phyloP scores from a whole-genome alignment of 805 yeast genomes.

The Lipomyces sp. region DNA sequence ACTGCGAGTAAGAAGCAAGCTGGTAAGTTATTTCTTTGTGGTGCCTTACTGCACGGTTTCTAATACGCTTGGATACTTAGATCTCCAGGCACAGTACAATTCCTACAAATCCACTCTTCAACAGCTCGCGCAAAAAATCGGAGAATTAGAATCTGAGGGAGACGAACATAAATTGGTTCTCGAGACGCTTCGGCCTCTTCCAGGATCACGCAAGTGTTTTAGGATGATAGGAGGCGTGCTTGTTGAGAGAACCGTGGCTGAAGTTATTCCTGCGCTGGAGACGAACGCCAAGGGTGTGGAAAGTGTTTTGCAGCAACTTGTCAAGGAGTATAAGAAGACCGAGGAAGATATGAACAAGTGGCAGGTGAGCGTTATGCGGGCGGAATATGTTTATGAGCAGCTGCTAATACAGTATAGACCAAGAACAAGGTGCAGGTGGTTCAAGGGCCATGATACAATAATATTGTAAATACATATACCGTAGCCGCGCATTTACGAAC shows the following conservation, averaged over 20 bases:
- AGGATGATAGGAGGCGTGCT: slow-evolving; percentile 94
- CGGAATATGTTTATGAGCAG: background rate
- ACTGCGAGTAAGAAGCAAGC: slow-evolving; percentile 30
- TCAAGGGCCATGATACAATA: slow-evolving; percentile 27
- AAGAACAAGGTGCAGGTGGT: slow-evolving; percentile 58
- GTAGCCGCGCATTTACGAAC: background rate
- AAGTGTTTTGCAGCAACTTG: slow-evolving; percentile 48
- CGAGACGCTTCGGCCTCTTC: slow-evolving; percentile 58
- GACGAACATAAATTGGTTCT: slow-evolving; percentile 60
- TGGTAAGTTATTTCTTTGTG: slow-evolving; percentile 11
- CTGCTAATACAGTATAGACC: slow-evolving; percentile 30
- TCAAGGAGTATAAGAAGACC: slow-evolving; percentile 49
- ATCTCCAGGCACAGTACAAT: slow-evolving; percentile 51
- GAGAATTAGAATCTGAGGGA: slow-evolving; percentile 49
- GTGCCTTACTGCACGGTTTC: background rate
- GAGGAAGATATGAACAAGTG: slow-evolving; percentile 54
- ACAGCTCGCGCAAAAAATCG: slow-evolving; percentile 47
- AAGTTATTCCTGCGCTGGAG: slow-evolving; percentile 66
- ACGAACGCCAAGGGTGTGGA: slow-evolving; percentile 56
- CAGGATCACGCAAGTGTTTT: slow-evolving; percentile 73
- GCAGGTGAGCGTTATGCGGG: slow-evolving; percentile 45
- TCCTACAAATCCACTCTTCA: slow-evolving; percentile 46
- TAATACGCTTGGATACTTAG: slow-evolving; percentile 28
- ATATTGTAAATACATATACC: background rate
- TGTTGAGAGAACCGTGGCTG: slow-evolving; percentile 80